Evolutionary conservation across 768 basidiomycete species (phyloP).

Genomic region (Mycena albidolilacea): DNA sequence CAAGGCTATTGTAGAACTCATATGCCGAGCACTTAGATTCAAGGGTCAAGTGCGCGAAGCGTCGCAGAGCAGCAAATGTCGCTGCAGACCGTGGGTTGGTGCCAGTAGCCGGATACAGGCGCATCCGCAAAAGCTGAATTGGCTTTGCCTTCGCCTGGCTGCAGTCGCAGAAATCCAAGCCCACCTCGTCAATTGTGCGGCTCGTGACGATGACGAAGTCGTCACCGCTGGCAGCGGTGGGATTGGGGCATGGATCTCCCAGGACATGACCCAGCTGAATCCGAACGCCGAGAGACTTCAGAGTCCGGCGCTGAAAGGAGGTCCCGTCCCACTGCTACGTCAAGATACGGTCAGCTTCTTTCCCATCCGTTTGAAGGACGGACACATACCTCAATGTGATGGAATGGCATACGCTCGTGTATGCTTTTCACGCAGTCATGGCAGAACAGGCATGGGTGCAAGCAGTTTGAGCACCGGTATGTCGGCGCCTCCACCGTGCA

Average conservation of each 20-base stretch:
- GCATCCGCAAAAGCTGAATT: constrained; percentile 2
- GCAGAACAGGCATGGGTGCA: background rate
- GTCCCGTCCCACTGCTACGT: background rate
- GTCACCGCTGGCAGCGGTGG: background rate
- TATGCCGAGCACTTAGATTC: constrained; percentile 38
- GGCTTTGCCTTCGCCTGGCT: background rate
- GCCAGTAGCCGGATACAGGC: constrained; percentile 1
- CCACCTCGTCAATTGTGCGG: constrained; percentile 7
- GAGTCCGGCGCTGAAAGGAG: background rate
- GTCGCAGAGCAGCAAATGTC: background rate
- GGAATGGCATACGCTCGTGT: background rate
- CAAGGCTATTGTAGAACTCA: constrained; percentile 34
- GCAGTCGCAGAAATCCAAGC: constrained; percentile 14
- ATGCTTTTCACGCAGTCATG: background rate
- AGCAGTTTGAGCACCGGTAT: background rate
- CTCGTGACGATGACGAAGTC: background rate
- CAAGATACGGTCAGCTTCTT: background rate
- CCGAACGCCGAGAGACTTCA: background rate
- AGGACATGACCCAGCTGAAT: constrained; percentile 2
- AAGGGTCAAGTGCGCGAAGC: constrained; percentile 14
- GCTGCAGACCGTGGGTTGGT: constrained; percentile 4
- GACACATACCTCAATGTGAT: constrained; percentile 7
- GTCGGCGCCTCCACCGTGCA: background rate
- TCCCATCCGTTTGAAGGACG: background rate
- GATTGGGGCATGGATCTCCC: background rate